Percentiles rank a stretch among this genome's conserved stretches.
Evolutionary conservation across 805 yeast species (phyloP).

Genomic region (Metschnikowia peoriensis): DNA sequence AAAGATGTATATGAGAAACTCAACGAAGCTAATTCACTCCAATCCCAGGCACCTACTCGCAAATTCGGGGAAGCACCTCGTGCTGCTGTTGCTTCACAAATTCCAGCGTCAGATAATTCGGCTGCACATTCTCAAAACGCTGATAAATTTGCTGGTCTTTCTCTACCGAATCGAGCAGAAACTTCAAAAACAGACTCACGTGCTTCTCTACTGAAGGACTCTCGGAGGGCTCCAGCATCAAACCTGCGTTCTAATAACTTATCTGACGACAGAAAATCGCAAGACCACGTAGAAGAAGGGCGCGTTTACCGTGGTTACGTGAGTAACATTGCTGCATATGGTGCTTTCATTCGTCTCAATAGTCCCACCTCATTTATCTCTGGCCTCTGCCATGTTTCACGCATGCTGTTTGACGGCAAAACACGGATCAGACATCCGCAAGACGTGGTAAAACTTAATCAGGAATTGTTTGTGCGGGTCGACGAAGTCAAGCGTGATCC

Average conservation of each 20-base stretch:
- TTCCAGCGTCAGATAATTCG: too few relatives aligned
- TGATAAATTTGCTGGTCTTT: background rate
- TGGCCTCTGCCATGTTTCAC: conserved; percentile 80
- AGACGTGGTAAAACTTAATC: conserved; percentile 55
- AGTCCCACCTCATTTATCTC: conserved; percentile 30
- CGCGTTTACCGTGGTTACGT: conserved; percentile 62
- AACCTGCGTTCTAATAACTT: background rate
- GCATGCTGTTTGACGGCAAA: conserved; percentile 46
- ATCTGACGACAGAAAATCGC: background rate
- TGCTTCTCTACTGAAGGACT: background rate
- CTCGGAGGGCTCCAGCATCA: background rate
- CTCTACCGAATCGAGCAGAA: conserved; percentile 2
- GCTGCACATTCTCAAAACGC: background rate
- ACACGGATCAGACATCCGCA: conserved; percentile 53
- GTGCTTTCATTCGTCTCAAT: conserved; percentile 68
- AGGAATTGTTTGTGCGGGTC: conserved; percentile 66
- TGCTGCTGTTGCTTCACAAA: background rate
- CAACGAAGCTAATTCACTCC: background rate
- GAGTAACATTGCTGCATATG: conserved; percentile 60
- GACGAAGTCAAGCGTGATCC: conserved; percentile 19
- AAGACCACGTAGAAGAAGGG: conserved; percentile 3
- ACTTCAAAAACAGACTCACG: background rate
- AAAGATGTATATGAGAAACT: conserved; percentile 19
- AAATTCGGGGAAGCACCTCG: background rate
- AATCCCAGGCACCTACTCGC: background rate